Evolutionary conservation across 352 stramenopile genomes (phyloP).

Genomic region (Pythium folliculosum): DNA sequence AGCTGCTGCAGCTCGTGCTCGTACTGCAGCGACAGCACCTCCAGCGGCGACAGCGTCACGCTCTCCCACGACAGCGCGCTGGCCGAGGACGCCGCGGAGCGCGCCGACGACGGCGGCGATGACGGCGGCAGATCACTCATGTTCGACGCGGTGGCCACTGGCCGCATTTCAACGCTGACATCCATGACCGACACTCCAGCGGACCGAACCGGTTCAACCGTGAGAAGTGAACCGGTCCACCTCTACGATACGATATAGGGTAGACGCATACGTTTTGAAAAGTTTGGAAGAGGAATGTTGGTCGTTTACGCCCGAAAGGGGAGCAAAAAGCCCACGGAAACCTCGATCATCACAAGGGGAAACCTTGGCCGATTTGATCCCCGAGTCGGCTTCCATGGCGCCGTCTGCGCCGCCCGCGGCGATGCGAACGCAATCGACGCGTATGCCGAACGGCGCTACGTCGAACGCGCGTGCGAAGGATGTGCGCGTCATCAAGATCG

Average conservation of each 20-base stretch:
- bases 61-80: conserved; percentile 81
- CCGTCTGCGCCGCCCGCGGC: conserved; percentile 7
- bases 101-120: conserved; percentile 36
- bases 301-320: conserved; percentile 17
- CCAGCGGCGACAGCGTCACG: conserved; percentile 69
- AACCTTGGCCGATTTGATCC: not conserved
- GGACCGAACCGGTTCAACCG: conserved; percentile 9
- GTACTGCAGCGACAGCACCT: conserved; percentile 70
- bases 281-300: conserved; percentile 2
- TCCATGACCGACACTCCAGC: not conserved
- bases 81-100: conserved; percentile 44
- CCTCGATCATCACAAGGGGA: not conserved
- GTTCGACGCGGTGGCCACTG: conserved; percentile 17
- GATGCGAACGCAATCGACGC: not conserved
- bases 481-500: conserved; percentile 24
- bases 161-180: conserved; percentile 24
- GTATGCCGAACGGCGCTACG: not conserved
- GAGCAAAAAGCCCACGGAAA: not conserved
- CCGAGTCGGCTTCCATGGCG: not conserved
- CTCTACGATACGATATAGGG: not conserved
- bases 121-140: conserved; percentile 48
- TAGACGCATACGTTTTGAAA: not conserved
- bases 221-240: conserved; percentile 4
- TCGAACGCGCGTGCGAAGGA: not conserved
- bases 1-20: conserved; percentile 68